Conservation (phyloP, 2,329 filamentous ascomycete genomes). For the Aspergillus sp. region DNA sequence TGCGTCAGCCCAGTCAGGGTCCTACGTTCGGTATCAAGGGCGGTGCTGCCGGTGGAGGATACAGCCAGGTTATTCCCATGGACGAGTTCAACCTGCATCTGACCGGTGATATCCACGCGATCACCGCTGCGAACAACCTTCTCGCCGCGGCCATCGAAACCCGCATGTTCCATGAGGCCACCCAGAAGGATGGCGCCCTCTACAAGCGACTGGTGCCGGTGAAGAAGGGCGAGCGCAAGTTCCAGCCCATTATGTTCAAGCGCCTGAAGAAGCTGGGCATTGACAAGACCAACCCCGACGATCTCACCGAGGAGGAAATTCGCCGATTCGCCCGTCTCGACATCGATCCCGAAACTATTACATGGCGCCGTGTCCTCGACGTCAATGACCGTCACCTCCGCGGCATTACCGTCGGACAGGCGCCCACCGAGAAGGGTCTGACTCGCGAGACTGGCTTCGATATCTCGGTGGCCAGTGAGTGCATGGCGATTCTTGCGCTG, state of each 20-base stretch:
- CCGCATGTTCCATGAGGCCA: constrained; percentile 96
- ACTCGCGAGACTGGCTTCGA: constrained; percentile 91
- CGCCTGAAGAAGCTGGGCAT: constrained; percentile 95
- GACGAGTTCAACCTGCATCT: constrained; percentile 98
- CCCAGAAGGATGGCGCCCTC: constrained; percentile 84
- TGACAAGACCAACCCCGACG: constrained; percentile 87
- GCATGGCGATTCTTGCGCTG: constrained; percentile 95
- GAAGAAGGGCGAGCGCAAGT: constrained; percentile 86
- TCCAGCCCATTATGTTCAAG: constrained; percentile 87
- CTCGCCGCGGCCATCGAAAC: constrained; percentile 96
- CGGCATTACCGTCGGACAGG: constrained; percentile 83
- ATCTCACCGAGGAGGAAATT: constrained; percentile 88
- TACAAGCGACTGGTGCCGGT: constrained; percentile 83
- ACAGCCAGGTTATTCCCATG: constrained; percentile 99
- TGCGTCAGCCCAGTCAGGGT: constrained; percentile 93
- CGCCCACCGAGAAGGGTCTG: constrained; percentile 85
- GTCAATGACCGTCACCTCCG: constrained; percentile 95
- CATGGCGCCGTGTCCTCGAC: constrained; percentile 92
- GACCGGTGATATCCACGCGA: constrained; percentile 96
- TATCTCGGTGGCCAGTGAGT: constrained; percentile 95
- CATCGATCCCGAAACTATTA: constrained; percentile 95
- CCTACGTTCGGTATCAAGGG: constrained; percentile 99
- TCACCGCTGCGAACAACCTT: constrained; percentile 95
- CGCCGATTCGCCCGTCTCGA: constrained; percentile 86
- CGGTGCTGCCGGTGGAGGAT: constrained; percentile 92